phyloP scores from a whole-genome alignment of 805 yeast genomes.

The Saccharomycopsis schoenii region DNA sequence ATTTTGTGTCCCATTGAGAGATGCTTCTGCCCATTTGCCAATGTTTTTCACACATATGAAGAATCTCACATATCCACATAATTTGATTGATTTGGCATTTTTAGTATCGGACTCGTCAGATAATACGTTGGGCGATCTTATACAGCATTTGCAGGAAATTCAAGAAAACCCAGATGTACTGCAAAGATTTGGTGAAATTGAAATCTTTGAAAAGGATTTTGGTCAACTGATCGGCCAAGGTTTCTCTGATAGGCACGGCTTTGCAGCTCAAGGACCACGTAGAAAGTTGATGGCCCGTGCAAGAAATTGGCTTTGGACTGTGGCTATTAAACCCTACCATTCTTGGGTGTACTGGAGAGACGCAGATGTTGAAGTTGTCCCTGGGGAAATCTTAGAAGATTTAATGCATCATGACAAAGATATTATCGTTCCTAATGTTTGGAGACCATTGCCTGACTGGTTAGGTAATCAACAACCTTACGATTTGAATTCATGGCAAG shows the following conservation, averaged over 20 bases:
- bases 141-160: conserved; percentile 49
- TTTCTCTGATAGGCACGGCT: conserved; percentile 88
- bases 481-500: conserved; percentile 81
- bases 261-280: conserved; percentile 92
- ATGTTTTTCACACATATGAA: conserved; percentile 76
- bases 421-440: conserved; percentile 89
- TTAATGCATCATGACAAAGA: conserved; percentile 86
- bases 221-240: conserved; percentile 92
- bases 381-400: conserved; percentile 78
- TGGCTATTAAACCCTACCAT: conserved; percentile 83
- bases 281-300: conserved; percentile 94
- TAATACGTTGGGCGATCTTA: conserved; percentile 42
- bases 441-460: conserved; percentile 88
- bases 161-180: conserved; percentile 40
- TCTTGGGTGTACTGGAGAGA: conserved; percentile 97
- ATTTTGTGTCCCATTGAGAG: conserved; percentile 65
- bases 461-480: conserved; percentile 77
- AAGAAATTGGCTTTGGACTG: conserved; percentile 84
- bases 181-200: conserved; percentile 53
- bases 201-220: conserved; percentile 83
- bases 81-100: conserved; percentile 69
- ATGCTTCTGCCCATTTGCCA: conserved; percentile 69
- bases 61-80: conserved; percentile 80
- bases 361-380: conserved; percentile 91
- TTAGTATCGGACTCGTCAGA: conserved; percentile 71